phyloP scores from a whole-genome alignment of 176 grass and related monocot genomes.

The Thinopyrum elongatum region DNA sequence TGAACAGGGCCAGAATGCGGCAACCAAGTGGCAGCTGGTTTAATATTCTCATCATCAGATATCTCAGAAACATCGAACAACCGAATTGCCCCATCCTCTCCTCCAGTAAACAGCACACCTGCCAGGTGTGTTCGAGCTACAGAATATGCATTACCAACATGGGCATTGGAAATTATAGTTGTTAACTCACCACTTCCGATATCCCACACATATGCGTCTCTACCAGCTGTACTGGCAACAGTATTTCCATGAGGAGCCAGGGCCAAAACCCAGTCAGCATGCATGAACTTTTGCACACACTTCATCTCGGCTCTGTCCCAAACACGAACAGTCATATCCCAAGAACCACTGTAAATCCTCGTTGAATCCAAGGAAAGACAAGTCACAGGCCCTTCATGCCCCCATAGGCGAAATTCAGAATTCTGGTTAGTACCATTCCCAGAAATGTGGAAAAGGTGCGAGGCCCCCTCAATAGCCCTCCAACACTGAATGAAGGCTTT shows the following conservation, averaged over 20 bases:
- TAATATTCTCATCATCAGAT: slow-evolving; percentile 55
- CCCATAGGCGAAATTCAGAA: slow-evolving; percentile 77
- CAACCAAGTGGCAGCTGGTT: slow-evolving; percentile 76
- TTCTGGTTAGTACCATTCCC: slow-evolving; percentile 40
- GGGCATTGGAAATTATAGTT: slow-evolving; percentile 58
- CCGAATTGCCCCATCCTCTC: slow-evolving; percentile 80
- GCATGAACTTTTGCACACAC: slow-evolving; percentile 82
- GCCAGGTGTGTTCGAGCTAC: slow-evolving; percentile 57
- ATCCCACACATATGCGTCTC: slow-evolving; percentile 87
- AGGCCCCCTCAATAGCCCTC: slow-evolving; percentile 66
- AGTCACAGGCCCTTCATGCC: slow-evolving; percentile 93
- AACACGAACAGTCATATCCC: slow-evolving; percentile 91
- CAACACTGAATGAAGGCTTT: slow-evolving; percentile 92
- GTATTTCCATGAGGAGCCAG: slow-evolving; percentile 61
- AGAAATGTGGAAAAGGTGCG: slow-evolving; percentile 55
- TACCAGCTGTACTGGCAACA: slow-evolving; percentile 77
- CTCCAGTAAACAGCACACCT: slow-evolving; percentile 80
- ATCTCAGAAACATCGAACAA: slow-evolving; percentile 48
- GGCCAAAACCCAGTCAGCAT: slow-evolving; percentile 85
- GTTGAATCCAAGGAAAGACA: slow-evolving; percentile 74
- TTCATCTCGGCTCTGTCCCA: slow-evolving; percentile 75
- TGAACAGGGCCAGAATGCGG: slow-evolving; percentile 77
- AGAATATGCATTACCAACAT: slow-evolving; percentile 73
- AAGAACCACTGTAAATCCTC: slow-evolving; percentile 91
- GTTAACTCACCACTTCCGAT: slow-evolving; percentile 44